These are phyloP conservation scores for Camelina sativa DNA, from an alignment of 345 rosid species.

Conservation along the genomic window DNA sequence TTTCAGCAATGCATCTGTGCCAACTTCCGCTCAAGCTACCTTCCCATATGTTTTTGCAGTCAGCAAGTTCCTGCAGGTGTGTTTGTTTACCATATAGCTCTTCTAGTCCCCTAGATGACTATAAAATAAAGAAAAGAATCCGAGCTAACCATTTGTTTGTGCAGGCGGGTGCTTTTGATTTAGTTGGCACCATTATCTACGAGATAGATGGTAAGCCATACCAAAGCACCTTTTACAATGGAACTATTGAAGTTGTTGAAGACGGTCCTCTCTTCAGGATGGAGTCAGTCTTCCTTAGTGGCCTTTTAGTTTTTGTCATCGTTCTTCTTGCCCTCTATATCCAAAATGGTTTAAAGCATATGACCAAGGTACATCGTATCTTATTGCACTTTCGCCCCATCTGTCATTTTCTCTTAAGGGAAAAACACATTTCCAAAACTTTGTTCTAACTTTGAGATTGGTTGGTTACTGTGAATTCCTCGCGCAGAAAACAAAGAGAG, in stretches of 20 bases:
- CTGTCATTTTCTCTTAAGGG: conserved; percentile 11
- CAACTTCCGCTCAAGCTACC: conserved; percentile 74
- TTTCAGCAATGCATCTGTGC: conserved; percentile 80
- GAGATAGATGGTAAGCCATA: conserved; percentile 82
- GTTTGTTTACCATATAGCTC: conserved; percentile 9
- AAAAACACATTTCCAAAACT: background rate
- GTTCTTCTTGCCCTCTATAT: conserved; percentile 69
- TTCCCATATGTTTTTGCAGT: conserved; percentile 82
- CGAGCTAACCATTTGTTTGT: background rate
- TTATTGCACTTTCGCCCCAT: conserved; percentile 1
- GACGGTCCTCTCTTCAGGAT: conserved; percentile 73
- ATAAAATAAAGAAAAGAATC: background rate
- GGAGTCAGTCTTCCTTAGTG: conserved; percentile 86
- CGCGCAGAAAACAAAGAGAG: conserved; percentile 73
- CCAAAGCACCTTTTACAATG: conserved; percentile 76
- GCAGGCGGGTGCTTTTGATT: conserved; percentile 92
- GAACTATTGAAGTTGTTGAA: conserved; percentile 92
- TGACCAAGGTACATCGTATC: conserved; percentile 66
- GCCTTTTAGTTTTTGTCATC: conserved; percentile 71
- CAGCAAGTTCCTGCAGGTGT: conserved; percentile 89
- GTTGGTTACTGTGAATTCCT: background rate
- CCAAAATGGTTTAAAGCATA: conserved; percentile 65
- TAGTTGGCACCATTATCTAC: conserved; percentile 77
- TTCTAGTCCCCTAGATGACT: background rate
- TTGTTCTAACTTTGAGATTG: background rate